Evolutionary conservation across 2,329 filamentous ascomycete species (phyloP).

Genomic region (Paecilomyces variotii): DNA sequence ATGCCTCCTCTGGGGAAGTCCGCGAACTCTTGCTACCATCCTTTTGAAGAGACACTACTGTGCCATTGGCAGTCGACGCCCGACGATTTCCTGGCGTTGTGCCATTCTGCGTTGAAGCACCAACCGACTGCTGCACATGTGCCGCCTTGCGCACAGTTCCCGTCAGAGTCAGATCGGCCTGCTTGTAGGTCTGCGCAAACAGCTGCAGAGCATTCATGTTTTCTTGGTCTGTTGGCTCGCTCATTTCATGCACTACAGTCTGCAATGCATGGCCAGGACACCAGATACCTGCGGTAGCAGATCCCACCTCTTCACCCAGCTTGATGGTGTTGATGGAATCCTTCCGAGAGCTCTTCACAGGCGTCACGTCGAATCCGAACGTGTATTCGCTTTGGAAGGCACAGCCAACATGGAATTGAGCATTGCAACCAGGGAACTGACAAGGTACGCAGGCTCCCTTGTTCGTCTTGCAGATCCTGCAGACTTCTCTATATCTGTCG

Average conservation of each 20-base stretch:
- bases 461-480: constrained; percentile 71
- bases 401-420: constrained; percentile 77
- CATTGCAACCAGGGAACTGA: constrained; percentile 47
- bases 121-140: constrained; percentile 43
- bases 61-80: constrained; percentile 46
- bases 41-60: constrained; percentile 14
- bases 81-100: constrained; percentile 42
- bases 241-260: constrained; percentile 66
- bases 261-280: constrained; percentile 83
- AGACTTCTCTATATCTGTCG: constrained; percentile 65
- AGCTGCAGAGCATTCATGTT: constrained; percentile 75
- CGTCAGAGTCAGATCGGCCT: constrained; percentile 82
- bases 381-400: constrained; percentile 74
- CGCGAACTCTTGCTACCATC: constrained; percentile 15
- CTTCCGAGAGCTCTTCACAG: constrained; percentile 79
- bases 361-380: constrained; percentile 83
- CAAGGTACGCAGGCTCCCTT: constrained; percentile 77
- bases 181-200: constrained; percentile 84
- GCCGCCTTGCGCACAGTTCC: constrained; percentile 91
- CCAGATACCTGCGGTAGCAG: constrained; percentile 80
- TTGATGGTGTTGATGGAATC: constrained; percentile 74
- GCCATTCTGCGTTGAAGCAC: constrained; percentile 21
- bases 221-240: constrained; percentile 63
- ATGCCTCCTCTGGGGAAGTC: constrained; percentile 12
- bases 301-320: constrained; percentile 70